These are phyloP conservation scores for Lactarius psammicola DNA, from an alignment of 768 basidiomycete species.

Conservation along the genomic window DNA sequence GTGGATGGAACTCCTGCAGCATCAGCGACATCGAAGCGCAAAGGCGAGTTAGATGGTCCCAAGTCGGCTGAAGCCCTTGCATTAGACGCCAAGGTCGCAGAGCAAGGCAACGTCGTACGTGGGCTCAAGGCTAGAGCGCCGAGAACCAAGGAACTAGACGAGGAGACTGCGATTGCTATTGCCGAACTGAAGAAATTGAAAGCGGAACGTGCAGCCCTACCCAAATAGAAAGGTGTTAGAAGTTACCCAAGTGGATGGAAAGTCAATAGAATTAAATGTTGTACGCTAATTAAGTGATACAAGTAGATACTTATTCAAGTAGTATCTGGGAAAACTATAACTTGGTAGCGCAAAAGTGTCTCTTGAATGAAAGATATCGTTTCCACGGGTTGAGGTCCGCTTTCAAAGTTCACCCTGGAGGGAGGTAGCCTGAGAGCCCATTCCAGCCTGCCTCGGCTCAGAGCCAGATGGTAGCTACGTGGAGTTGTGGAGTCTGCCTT, in stretches of 20 bases:
- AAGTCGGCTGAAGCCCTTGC: slow-evolving; percentile 72
- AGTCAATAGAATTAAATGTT: slow-evolving; percentile 7
- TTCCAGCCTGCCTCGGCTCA: neutral
- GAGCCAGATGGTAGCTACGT: neutral
- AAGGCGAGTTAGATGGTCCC: slow-evolving; percentile 49
- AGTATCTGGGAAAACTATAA: neutral
- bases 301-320: neutral
- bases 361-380: slow-evolving; percentile 1
- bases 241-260: neutral
- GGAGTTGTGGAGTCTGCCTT: neutral
- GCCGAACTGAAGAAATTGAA: slow-evolving; percentile 66
- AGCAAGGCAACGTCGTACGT: slow-evolving; percentile 74
- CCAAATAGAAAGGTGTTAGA: slow-evolving; percentile 17
- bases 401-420: neutral
- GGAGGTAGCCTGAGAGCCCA: neutral
- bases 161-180: slow-evolving; percentile 58
- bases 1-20: slow-evolving; percentile 43
- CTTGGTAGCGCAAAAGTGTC: neutral
- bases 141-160: slow-evolving; percentile 60
- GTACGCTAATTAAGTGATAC: neutral
- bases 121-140: slow-evolving; percentile 62
- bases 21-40: slow-evolving; percentile 52
- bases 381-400: neutral
- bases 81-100: slow-evolving; percentile 70
- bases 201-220: slow-evolving; percentile 45